Percentiles rank a stretch among this genome's conserved stretches.
Evolutionary conservation across 352 stramenopile genomes (phyloP).

Genomic region (Phytophthora lateralis): DNA sequence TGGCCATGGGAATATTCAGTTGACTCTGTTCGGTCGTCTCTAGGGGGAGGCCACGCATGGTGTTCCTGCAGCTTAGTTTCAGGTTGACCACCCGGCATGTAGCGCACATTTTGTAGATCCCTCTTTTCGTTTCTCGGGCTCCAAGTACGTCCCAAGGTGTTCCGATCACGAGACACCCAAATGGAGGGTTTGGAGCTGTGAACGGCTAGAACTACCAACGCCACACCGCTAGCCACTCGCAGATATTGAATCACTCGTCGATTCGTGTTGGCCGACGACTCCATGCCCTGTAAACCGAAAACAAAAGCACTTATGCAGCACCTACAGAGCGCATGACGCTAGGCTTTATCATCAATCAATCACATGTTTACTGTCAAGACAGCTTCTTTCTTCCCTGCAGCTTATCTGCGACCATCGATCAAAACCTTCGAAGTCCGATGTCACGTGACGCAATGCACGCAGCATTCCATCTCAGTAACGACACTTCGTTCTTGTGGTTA

Average conservation of each 20-base stretch:
- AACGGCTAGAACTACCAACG: neutral
- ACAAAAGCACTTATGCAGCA: neutral
- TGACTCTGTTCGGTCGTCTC: neutral
- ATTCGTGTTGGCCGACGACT: constrained; percentile 1
- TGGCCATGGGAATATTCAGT: neutral
- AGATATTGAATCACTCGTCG: constrained; percentile 17
- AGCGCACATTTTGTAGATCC: constrained; percentile 2
- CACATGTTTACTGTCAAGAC: constrained; percentile 1
- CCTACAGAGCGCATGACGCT: neutral
- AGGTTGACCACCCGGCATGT: neutral
- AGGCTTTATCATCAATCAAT: constrained; percentile 22
- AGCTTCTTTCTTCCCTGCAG: constrained; percentile 5
- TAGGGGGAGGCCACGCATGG: neutral
- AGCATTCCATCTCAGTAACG: constrained; percentile 9
- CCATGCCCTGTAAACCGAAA: constrained; percentile 5
- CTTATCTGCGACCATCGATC: constrained; percentile 27
- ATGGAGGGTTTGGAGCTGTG: neutral
- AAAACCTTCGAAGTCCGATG: constrained; percentile 9
- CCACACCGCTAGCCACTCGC: constrained; percentile 7
- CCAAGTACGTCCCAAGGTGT: neutral
- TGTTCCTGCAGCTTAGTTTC: neutral
- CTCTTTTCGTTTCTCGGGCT: neutral
- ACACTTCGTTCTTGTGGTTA: constrained; percentile 5
- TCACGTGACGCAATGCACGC: constrained; percentile 10
- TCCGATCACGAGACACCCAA: neutral